Evolutionary conservation across 106 monocot genomes (phyloP).

Genomic region (Dendrobium catenatum): DNA sequence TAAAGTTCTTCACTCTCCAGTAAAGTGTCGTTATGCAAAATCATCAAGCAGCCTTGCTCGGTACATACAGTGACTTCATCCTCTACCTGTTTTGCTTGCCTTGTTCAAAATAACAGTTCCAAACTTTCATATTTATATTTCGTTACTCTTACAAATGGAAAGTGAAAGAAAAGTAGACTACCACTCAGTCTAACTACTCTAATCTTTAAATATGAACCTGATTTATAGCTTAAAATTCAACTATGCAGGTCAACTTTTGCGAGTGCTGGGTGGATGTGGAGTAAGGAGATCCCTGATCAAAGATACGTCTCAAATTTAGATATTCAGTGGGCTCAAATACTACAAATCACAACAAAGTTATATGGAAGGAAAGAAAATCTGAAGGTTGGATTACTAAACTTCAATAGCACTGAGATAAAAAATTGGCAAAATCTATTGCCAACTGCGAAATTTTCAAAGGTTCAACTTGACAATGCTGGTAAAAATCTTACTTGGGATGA

Average conservation of each 20-base stretch:
- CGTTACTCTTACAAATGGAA: no score
- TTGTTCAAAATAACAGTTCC: no score
- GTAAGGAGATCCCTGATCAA: constrained; percentile 7
- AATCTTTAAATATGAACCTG: no score
- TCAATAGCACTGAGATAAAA: constrained; percentile 31
- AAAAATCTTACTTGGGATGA: constrained; percentile 29
- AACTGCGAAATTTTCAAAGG: constrained; percentile 3
- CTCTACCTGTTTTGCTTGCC: not conserved
- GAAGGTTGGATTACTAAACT: constrained; percentile 34
- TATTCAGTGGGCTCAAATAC: constrained; percentile 5
- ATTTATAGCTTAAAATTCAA: not conserved
- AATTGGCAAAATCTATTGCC: constrained; percentile 33
- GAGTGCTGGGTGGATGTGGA: constrained; percentile 31
- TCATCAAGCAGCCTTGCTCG: not conserved
- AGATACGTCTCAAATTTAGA: constrained; percentile 22
- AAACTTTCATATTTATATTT: no score
- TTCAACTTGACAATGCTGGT: constrained; percentile 20
- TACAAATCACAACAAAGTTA: constrained; percentile 5
- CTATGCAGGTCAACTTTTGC: constrained; percentile 18
- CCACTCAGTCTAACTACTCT: no score
- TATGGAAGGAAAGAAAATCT: constrained; percentile 4
- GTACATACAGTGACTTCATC: not conserved
- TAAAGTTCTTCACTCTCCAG: constrained; percentile 23
- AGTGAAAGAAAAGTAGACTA: no score
- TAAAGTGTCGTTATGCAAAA: not conserved